A percentile compares a stretch with the other conserved stretches of the same genome.
Conservation (phyloP, 169 alveolate genomes). For the Eimeria acervulina region DNA sequence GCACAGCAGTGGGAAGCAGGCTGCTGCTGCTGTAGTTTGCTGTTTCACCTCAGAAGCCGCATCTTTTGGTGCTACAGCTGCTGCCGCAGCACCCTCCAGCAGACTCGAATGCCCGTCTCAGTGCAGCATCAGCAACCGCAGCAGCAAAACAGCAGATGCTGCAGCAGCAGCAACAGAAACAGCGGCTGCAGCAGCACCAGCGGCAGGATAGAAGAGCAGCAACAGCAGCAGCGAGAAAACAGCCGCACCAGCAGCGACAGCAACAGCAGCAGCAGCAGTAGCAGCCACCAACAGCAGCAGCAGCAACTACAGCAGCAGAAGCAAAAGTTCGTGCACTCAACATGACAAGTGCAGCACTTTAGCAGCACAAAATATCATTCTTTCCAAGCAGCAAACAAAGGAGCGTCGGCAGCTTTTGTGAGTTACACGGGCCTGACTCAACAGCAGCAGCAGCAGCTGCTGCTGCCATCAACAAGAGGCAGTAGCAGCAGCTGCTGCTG, state of each 20-base stretch:
- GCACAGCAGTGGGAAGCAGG: not conserved
- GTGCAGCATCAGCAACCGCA: not conserved
- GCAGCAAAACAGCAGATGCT: too few species aligned
- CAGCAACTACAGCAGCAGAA: not conserved
- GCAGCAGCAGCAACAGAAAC: not conserved
- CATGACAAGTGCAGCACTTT: not conserved
- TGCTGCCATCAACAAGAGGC: too few species aligned
- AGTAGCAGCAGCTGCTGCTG: too few species aligned
- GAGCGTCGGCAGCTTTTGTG: not conserved
- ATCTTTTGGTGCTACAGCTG: not conserved
- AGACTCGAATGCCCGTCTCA: not conserved
- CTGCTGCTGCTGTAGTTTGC: not conserved
- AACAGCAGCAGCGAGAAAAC: too few species aligned
- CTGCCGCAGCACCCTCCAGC: not conserved
- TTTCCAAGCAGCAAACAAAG: not conserved
- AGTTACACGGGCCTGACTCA: not conserved
- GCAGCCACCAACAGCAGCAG: not conserved
- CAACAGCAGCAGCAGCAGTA: not conserved
- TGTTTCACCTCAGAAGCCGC: not conserved
- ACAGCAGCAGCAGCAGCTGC: not conserved
- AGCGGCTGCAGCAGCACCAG: not conserved
- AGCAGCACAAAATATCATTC: not conserved
- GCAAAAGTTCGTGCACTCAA: not conserved
- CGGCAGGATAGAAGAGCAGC: not conserved
- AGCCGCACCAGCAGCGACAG: not conserved